These are phyloP conservation scores for Alopecurus myosuroides DNA, from an alignment of 176 grass and related monocot species.

Conservation along the genomic window DNA sequence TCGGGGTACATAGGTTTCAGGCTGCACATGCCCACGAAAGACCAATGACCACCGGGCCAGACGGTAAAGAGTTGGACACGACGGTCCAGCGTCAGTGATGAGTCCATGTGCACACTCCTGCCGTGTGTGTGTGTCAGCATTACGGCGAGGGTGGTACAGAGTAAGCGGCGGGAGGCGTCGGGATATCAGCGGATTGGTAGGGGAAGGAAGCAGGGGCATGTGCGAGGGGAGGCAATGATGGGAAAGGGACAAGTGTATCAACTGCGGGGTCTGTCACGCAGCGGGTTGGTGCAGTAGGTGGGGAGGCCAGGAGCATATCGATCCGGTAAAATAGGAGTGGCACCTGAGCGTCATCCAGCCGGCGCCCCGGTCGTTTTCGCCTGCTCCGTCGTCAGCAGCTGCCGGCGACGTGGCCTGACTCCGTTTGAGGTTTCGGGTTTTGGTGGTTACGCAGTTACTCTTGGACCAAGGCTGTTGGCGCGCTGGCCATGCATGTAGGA, in stretches of 20 bases:
- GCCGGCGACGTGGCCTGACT: neutral
- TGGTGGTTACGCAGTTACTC: neutral
- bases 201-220: neutral
- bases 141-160: neutral
- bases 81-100: neutral
- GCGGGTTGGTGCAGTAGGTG: slow-evolving; percentile 29
- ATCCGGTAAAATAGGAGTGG: neutral
- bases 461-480: no score
- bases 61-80: no score
- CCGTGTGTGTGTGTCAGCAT: neutral
- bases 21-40: no score
- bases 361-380: neutral
- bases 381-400: neutral
- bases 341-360: slow-evolving; percentile 6
- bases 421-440: neutral
- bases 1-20: neutral
- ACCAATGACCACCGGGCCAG: neutral
- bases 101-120: neutral
- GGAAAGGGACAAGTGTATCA: slow-evolving; percentile 30
- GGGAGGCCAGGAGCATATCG: neutral
- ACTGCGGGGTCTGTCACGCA: slow-evolving; percentile 7
- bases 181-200: no score
- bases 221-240: slow-evolving; percentile 24
- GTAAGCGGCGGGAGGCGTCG: neutral
- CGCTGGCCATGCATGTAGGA: no score